Conservation (phyloP, 2,329 filamentous ascomycete species). For the Hypocreales sp. region DNA sequence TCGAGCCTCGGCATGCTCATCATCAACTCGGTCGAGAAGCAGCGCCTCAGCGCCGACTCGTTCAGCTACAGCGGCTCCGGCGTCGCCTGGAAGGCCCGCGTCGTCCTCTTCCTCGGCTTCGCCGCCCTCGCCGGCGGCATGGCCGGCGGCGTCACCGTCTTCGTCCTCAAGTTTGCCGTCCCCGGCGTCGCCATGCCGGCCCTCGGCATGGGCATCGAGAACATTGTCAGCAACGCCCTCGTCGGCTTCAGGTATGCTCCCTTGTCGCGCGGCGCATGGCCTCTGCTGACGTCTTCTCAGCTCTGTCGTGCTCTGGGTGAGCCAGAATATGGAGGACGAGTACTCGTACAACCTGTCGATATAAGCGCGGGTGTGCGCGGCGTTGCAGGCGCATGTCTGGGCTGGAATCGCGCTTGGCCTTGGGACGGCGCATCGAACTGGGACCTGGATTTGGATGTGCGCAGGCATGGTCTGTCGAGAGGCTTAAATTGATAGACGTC, state of each 20-base stretch:
- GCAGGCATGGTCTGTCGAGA: too few species aligned
- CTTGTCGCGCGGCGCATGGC: not conserved
- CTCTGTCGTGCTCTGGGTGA: constrained; percentile 50
- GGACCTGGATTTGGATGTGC: too few species aligned
- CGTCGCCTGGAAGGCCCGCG: constrained; percentile 53
- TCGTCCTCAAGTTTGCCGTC: constrained; percentile 50
- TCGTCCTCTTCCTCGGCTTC: constrained; percentile 53
- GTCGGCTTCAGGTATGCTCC: constrained; percentile 40
- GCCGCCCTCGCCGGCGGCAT: constrained; percentile 50
- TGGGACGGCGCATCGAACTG: too few species aligned
- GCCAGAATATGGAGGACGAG: constrained; percentile 60
- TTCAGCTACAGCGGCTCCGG: constrained; percentile 47
- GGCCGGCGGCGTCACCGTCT: constrained; percentile 53
- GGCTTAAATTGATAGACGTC: too few species aligned
- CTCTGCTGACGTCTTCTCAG: constrained; percentile 20
- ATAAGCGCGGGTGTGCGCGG: not conserved
- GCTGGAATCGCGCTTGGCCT: too few species aligned
- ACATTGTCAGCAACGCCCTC: constrained; percentile 48
- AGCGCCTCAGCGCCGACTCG: constrained; percentile 45
- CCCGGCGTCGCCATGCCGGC: constrained; percentile 41
- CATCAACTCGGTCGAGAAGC: constrained; percentile 56
- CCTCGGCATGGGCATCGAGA: constrained; percentile 49
- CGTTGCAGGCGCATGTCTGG: too few species aligned
- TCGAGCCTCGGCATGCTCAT: constrained; percentile 53
- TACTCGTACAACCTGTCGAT: constrained; percentile 53